Conservation (phyloP, 2,329 filamentous ascomycete species). For the Coniochaeta prunicola region DNA sequence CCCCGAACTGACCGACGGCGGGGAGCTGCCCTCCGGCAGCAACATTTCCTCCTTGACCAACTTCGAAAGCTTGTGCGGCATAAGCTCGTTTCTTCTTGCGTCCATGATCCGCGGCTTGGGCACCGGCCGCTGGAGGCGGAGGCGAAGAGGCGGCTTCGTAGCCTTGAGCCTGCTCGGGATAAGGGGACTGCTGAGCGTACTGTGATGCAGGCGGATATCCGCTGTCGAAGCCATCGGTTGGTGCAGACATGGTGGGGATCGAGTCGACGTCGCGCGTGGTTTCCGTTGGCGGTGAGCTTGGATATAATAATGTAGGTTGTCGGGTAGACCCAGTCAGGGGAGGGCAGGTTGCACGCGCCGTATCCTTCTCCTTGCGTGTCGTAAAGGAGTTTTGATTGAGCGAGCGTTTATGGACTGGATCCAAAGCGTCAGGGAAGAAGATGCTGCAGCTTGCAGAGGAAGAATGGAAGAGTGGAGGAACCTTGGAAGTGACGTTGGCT, state of each 20-base stretch:
- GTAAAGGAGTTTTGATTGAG: background rate
- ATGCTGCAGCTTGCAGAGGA: background rate
- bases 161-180: conserved; percentile 28
- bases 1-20: conserved; percentile 37
- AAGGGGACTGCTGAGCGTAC: conserved; percentile 30
- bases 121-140: conserved; percentile 21
- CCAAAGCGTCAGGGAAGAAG: background rate
- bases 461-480: background rate
- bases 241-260: conserved; percentile 45
- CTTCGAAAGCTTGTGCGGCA: conserved; percentile 90
- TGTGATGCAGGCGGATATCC: conserved; percentile 34
- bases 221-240: conserved; percentile 47
- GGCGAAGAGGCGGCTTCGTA: conserved; percentile 31
- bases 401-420: background rate
- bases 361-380: background rate
- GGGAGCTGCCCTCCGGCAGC: conserved; percentile 43
- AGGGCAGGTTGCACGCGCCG: background rate
- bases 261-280: background rate
- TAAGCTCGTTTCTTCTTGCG: conserved; percentile 93
- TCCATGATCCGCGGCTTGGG: conserved; percentile 33
- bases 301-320: background rate
- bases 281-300: background rate
- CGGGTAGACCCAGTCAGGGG: conserved; percentile 4
- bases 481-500: background rate
- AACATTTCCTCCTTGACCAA: conserved; percentile 75